Evolutionary conservation across 805 yeast genomes (phyloP), one percentile per base, ranked within the genome.

Genomic region (Metschnikowia colocasiae): DNA sequence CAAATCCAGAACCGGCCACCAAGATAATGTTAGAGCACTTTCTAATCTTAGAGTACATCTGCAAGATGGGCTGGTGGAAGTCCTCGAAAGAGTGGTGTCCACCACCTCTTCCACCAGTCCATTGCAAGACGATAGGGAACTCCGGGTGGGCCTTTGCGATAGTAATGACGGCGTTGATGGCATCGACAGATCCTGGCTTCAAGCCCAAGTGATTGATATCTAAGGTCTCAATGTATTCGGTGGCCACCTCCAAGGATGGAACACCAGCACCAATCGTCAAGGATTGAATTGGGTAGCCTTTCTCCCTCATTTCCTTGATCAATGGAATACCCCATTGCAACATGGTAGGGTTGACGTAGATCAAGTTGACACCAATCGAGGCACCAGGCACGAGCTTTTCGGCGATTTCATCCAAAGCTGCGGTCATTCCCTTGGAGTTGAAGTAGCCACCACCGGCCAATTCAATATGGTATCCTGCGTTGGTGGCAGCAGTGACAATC

Each of bases 41-140:
- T 80, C 99, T 87, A 61, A 94, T 86, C 76, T 86, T 85, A 57
- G 96, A 76, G 73, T 94, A 94, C 92, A 94, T 94, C 70, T 89
- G 96, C 64, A 94, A 74, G 57, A 94, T 80, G 58, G 99, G 98
- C 64, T 91, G 92, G 71, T 94, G 99, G 94, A 92, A 90, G 74
- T 94, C 99, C 78, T 94, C 99, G 64, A 83, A 94, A 43, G 98
- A 92, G 71, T 94, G 99, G 69, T 94, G 99, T 64, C 99, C 99
- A 80, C 99, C 99, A 75, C 97, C 99, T 80, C 99, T 91, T 71
- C 99, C 99, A 80, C 98, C 99, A 50, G 99, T 94, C 99, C 99
- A 94, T 77, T 94, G 99, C 60, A 94, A 74, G 47, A 94, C 92
- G 62, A 94, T 89, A 55, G 99, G 99, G 91, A 94, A 94, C 54